These are phyloP conservation scores for Meira nashicola DNA, from an alignment of 1,284 basidiomycete genomes.

Conservation along the genomic window DNA sequence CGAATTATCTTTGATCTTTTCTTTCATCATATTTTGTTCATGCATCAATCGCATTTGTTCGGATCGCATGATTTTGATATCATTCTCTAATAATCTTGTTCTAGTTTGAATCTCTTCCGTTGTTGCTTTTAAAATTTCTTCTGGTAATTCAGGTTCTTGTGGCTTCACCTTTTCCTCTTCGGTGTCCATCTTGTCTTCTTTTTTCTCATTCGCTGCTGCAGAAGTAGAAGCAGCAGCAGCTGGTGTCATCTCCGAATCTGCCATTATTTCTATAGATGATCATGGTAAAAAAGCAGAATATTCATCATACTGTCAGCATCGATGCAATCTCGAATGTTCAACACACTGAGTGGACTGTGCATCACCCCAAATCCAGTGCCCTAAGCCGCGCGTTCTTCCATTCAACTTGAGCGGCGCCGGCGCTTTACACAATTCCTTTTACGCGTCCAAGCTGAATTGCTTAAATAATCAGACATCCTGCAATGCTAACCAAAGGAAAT, in stretches of 20 bases:
- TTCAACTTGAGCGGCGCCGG: no score
- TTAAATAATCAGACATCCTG: no score
- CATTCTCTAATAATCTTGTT: conserved; percentile 50
- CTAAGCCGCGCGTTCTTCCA: no score
- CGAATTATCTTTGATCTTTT: conserved; percentile 95
- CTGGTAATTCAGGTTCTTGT: conserved; percentile 16
- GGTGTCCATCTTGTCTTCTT: not conserved
- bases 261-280: no score
- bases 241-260: not conserved
- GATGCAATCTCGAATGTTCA: no score
- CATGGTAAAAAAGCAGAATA: no score
- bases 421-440: no score
- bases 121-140: conserved; percentile 44
- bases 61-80: conserved; percentile 51
- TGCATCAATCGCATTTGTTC: conserved; percentile 86
- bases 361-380: no score
- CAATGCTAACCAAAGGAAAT: no score
- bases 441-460: no score
- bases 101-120: conserved; percentile 49
- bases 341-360: no score
- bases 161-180: not conserved
- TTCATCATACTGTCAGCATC: no score
- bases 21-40: conserved; percentile 91
- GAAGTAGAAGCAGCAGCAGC: not conserved
- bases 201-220: not conserved